Conservation (phyloP, 768 basidiomycete genomes). For the Hortiboletus campestris region DNA sequence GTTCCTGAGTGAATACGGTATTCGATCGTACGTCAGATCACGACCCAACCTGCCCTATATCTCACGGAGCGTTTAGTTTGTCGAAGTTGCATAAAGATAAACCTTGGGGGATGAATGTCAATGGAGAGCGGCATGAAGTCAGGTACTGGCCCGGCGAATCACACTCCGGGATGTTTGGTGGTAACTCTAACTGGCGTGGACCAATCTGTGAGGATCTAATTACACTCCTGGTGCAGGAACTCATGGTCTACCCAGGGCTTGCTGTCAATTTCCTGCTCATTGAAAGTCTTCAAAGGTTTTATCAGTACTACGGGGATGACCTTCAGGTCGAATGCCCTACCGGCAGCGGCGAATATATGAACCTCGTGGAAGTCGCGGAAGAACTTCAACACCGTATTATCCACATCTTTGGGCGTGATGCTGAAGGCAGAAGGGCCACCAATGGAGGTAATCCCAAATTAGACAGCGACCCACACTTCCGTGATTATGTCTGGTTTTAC, state of each 20-base stretch:
- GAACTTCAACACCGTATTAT: constrained; percentile 99
- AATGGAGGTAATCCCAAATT: constrained; percentile 89
- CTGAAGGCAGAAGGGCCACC: constrained; percentile 80
- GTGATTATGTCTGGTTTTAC: constrained; percentile 95
- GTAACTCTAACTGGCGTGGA: constrained; percentile 98
- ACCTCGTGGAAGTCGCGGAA: constrained; percentile 88
- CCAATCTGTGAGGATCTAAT: constrained; percentile 61
- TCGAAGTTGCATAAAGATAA: constrained; percentile 88
- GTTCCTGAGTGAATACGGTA: constrained; percentile 93
- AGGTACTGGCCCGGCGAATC: constrained; percentile 99
- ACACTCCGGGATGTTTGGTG: constrained; percentile 95
- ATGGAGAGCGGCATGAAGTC: constrained; percentile 89
- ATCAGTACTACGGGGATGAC: constrained; percentile 95
- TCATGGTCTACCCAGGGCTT: constrained; percentile 57
- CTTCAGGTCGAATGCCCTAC: constrained; percentile 96
- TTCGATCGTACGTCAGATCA: constrained; percentile 74
- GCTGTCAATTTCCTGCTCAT: constrained; percentile 96
- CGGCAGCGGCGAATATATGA: constrained; percentile 97
- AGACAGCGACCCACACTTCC: constrained; percentile 91
- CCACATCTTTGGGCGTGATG: constrained; percentile 94
- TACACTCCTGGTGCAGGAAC: background rate
- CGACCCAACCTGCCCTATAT: background rate
- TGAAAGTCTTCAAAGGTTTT: constrained; percentile 94
- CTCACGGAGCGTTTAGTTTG: constrained; percentile 48
- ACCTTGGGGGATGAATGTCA: constrained; percentile 94